Evolutionary conservation across 2,329 filamentous ascomycete genomes (phyloP), one percentile per base, ranked within the genome.

Genomic region (Salinomyces thailandicus): DNA sequence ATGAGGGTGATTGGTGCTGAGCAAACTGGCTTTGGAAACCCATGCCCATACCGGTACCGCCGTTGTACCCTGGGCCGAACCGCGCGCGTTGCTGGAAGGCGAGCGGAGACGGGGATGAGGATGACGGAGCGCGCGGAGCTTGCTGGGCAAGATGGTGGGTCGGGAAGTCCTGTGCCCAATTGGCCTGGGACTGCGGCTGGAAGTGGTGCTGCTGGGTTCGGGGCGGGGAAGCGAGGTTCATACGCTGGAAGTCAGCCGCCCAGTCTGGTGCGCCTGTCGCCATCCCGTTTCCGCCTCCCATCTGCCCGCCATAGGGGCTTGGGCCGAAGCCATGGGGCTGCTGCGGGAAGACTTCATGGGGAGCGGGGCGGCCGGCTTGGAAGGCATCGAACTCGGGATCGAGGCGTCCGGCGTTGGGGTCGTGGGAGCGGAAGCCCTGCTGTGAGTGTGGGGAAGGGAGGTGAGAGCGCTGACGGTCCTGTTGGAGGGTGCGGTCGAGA

Each of bases 351-450:
- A 44, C 62, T 50, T 47, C 49, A 37, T 62, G 56, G 13, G 62
- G 54, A 36, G 62, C 57, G 17, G 57, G 55, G 17, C 57, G 54
- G 14, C 70, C 71, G 27, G 68, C 66, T 57, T 81, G 77, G 47
- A 85, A 85, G 31, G 77, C 75, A 46, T 79, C 72, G 50, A 84
- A 83, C 48, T 84, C 79, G 22, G 68, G 65, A 49, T 84, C 78
- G 38, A 81, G 54, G 4, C 67, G 58, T 33, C 72, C 69, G 43
- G 67, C 65, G 51, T 68, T 69, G 18, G 66, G 63, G 43, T 69
- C 68, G 38, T 64, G 64, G 11, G 77, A 77, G 46, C 79, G 68
- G 49, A 84, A 83, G 24, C 69, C 69, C 75, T 83, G 50, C 5
- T 42, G 32, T 8, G 9, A n/a, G 31, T 33, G 48, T 5, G 43